phyloP scores from a whole-genome alignment of 2,329 filamentous ascomycete genomes.

The Colletotrichum eleusines region DNA sequence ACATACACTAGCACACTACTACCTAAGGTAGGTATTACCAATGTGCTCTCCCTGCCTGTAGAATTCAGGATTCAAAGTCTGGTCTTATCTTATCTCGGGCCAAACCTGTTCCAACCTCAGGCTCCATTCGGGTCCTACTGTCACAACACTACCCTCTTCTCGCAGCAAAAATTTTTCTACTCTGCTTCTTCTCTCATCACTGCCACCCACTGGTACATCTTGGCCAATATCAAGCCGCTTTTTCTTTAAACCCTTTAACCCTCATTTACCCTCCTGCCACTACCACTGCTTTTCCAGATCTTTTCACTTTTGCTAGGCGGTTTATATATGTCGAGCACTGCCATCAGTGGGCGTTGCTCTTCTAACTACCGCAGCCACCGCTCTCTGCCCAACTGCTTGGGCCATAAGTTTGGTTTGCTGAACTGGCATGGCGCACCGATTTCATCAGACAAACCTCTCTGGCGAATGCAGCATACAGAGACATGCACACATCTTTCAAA shows the following conservation, averaged over 20 bases:
- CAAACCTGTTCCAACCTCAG: background rate
- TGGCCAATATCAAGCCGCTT: background rate
- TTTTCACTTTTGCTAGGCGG: background rate
- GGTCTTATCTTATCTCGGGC: conserved; percentile 1
- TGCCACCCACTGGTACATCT: background rate
- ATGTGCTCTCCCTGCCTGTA: too few species aligned
- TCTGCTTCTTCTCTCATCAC: background rate
- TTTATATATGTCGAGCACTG: background rate
- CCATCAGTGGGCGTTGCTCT: background rate
- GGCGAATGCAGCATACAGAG: background rate
- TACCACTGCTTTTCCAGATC: too few species aligned
- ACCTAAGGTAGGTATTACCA: too few species aligned
- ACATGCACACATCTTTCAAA: background rate
- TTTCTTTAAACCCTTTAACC: background rate
- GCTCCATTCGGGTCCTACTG: background rate
- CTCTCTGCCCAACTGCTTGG: too few species aligned
- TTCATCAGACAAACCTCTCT: background rate
- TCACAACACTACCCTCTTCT: background rate
- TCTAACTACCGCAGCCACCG: background rate
- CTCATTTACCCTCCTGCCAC: background rate
- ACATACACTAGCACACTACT: background rate
- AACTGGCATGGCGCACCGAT: background rate
- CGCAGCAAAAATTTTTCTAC: background rate
- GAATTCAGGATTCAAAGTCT: background rate
- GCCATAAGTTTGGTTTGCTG: background rate